Base-by-base conservation (phyloP, 2,329 filamentous ascomycete genomes). In the Aspergillus brunneoviolaceus region DNA sequence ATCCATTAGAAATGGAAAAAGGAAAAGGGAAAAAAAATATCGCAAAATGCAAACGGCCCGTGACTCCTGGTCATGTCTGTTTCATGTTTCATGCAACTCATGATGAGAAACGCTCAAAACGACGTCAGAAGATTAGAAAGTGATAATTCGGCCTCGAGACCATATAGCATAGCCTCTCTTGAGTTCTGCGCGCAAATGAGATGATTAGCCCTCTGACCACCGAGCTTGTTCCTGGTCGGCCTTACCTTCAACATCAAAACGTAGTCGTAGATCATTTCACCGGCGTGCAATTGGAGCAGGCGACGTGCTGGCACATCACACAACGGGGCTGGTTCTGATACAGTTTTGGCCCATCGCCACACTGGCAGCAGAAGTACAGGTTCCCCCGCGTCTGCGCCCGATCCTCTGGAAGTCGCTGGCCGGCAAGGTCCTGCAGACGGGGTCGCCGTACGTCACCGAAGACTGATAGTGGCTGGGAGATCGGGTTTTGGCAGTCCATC, bases 331-430 rank as follows among this genome's bases (percentile, higher is more conserved):
- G 73, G 31, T 60, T 49, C 11, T 72, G 65, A 62, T 64, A 77
- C 45, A 76, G 62, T 55, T 78, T 78, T 0, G 76, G 76, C 0
- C 76, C 76, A 48, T 78, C 76, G 1, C 67, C 45, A 60, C 76
- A 79, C 4, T 60, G 1, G 69, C 76, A 79, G 67, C 76, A 79
- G 57, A 74, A 68, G 50, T 76, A 79, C 62, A 75, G 65, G 55
- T 69, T 62, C 10, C 66, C 69, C 1, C 61, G 29, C 7, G 39
- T 45, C 39, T 45, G 25, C 52, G 45, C 53, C 21, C 27, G n/a
- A 25, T 49, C 3, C 42, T 29, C n/a, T 31, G 42, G 42, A 21
- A 48, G n/a, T 35, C 4, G 12, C 42, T 65, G 61, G 49, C 53
- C 39, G 9, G 60, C 61, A 16, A 21, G 49, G 16, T 50, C 19